phyloP scores from a whole-genome alignment of 306 rosid genomes.

The Gleditsia sinensis region DNA sequence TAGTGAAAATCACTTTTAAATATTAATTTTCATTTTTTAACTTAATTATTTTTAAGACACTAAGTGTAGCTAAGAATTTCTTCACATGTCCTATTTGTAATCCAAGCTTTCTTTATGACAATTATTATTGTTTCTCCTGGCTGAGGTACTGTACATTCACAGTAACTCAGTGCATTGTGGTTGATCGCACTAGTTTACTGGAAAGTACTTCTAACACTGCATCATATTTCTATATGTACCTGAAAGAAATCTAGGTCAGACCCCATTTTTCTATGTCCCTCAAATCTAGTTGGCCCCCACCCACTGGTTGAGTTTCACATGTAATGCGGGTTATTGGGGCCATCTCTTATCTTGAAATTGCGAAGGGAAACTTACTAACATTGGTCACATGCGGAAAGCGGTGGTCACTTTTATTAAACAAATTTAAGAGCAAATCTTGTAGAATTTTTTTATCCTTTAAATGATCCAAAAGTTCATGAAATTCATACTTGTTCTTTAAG shows the following conservation, averaged over 20 bases:
- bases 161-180: slow-evolving; percentile 18
- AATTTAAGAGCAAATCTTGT: not conserved
- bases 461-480: no score
- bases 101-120: slow-evolving; percentile 18
- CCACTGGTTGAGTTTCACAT: slow-evolving; percentile 28
- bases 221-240: slow-evolving; percentile 13
- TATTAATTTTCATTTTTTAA: no score
- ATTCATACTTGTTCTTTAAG: no score
- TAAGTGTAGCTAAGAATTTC: no score
- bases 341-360: slow-evolving; percentile 17
- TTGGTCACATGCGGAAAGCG: not conserved
- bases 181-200: not conserved
- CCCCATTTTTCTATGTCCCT: slow-evolving; percentile 9
- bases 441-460: no score
- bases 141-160: slow-evolving; percentile 9
- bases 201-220: not conserved
- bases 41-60: no score
- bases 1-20: no score
- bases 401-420: not conserved
- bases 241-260: slow-evolving; percentile 33
- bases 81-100: slow-evolving; percentile 20
- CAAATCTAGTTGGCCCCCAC: slow-evolving; percentile 28
- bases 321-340: slow-evolving; percentile 21
- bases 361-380: not conserved
- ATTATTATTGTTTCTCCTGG: slow-evolving; percentile 19